A percentile compares a stretch with the other conserved stretches of the same genome.
Conservation (phyloP, 768 basidiomycete genomes). For the Rhodosporidiobolus sp. region DNA sequence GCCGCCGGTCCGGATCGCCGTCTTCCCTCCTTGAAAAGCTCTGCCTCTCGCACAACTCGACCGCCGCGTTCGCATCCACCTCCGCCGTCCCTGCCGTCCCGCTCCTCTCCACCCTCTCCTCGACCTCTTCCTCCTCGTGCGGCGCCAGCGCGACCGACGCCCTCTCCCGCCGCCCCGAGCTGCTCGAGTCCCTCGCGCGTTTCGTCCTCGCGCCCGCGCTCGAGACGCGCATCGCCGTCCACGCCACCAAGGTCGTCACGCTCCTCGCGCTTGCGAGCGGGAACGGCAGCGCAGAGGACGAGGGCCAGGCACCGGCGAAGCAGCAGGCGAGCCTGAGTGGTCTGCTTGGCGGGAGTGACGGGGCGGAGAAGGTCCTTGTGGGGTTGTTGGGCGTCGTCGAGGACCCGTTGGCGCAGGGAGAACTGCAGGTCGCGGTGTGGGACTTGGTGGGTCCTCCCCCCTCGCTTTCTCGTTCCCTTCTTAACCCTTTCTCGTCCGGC, state of each 20-base stretch:
- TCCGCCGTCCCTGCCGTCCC: background rate
- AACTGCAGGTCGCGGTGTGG: conserved; percentile 75
- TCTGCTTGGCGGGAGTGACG: conserved; percentile 73
- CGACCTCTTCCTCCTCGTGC: background rate
- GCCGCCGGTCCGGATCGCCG: conserved; percentile 56
- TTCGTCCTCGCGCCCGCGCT: conserved; percentile 24
- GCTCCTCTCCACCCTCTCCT: background rate
- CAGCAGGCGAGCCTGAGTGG: conserved; percentile 70
- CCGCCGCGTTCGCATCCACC: background rate
- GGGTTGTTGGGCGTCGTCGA: conserved; percentile 25
- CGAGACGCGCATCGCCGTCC: conserved; percentile 14
- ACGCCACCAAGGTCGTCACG: conserved; percentile 22
- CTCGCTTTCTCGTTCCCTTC: background rate
- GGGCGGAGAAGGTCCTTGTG: conserved; percentile 49
- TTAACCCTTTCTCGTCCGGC: background rate
- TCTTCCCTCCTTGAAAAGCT: conserved; percentile 67
- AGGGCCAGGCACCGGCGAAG: background rate
- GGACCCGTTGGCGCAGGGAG: conserved; percentile 23
- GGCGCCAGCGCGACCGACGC: background rate
- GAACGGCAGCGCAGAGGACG: background rate
- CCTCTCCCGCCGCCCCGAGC: conserved; percentile 7
- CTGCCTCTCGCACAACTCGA: conserved; percentile 20
- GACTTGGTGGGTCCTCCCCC: conserved; percentile 58
- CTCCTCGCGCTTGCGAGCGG: conserved; percentile 15
- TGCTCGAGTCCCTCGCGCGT: conserved; percentile 25